Evolutionary conservation across 2,329 filamentous ascomycete genomes (phyloP).

Genomic region (Arthrinium phaeospermum): DNA sequence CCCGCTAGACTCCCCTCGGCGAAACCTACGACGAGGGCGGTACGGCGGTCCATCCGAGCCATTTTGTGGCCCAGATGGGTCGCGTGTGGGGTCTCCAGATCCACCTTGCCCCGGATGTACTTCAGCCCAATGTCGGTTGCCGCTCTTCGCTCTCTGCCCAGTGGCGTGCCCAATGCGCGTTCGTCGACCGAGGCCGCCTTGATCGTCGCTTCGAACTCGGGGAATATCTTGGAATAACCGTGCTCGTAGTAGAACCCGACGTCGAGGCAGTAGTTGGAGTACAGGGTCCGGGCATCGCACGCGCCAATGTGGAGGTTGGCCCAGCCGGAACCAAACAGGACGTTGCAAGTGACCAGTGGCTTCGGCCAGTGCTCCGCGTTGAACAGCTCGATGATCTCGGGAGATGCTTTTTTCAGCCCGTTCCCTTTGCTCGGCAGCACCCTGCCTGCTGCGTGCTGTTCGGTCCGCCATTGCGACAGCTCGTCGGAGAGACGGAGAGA

Average conservation of each 20-base stretch:
- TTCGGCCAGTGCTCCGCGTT: not conserved
- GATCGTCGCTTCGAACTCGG: not conserved
- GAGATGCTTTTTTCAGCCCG: not conserved
- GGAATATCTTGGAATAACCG: conserved; percentile 28
- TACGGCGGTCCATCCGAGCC: conserved; percentile 28
- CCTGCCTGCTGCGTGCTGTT: not conserved
- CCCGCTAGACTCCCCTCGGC: conserved; percentile 45
- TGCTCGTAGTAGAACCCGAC: conserved; percentile 36
- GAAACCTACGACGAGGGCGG: conserved; percentile 29
- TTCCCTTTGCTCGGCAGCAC: not conserved
- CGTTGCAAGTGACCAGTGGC: conserved; percentile 30
- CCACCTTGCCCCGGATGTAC: conserved; percentile 34
- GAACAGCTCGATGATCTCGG: not conserved
- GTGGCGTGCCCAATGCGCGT: not conserved
- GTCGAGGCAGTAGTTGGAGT: conserved; percentile 33
- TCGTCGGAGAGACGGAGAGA: not conserved
- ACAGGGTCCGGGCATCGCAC: conserved; percentile 31
- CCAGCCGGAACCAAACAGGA: conserved; percentile 31
- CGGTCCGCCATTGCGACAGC: not conserved
- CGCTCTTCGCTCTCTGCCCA: not conserved
- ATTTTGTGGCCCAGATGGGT: conserved; percentile 25
- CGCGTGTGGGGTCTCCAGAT: conserved; percentile 29
- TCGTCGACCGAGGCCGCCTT: not conserved
- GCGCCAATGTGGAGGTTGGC: conserved; percentile 32
- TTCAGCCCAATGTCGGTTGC: conserved; percentile 24